phyloP scores from a whole-genome alignment of 2,329 filamentous ascomycete genomes.

The Ceratocystis ficicola region DNA sequence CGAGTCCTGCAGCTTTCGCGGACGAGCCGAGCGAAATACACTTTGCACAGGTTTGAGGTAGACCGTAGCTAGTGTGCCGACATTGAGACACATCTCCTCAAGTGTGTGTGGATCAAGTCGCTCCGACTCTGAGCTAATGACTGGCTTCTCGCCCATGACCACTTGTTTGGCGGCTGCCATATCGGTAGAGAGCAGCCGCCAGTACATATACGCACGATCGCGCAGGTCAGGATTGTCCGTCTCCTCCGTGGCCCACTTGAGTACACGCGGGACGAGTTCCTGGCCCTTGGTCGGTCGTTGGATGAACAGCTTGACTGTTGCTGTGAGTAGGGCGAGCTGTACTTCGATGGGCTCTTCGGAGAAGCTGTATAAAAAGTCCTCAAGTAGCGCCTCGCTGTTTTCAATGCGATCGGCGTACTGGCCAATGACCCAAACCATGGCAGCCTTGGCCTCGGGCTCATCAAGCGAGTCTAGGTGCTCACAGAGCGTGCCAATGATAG shows the following conservation, averaged over 20 bases:
- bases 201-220: constrained; percentile 98
- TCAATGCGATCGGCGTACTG: constrained; percentile 97
- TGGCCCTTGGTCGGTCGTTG: constrained; percentile 91
- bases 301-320: constrained; percentile 95
- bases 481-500: constrained; percentile 89
- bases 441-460: constrained; percentile 93
- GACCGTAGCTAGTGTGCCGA: constrained; percentile 90
- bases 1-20: constrained; percentile 65
- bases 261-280: constrained; percentile 79
- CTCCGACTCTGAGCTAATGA: constrained; percentile 92
- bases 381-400: constrained; percentile 83
- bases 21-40: constrained; percentile 81
- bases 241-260: constrained; percentile 98
- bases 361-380: constrained; percentile 91
- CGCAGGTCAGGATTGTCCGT: constrained; percentile 97
- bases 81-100: constrained; percentile 93
- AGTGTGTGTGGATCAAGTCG: constrained; percentile 81
- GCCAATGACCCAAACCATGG: constrained; percentile 98
- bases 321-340: constrained; percentile 83
- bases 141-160: constrained; percentile 94
- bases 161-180: constrained; percentile 74
- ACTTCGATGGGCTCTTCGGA: constrained; percentile 91
- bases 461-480: constrained; percentile 93
- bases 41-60: constrained; percentile 97
- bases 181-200: constrained; percentile 87